phyloP scores from a whole-genome alignment of 768 basidiomycete genomes.

The Leucogyrophana mollusca region DNA sequence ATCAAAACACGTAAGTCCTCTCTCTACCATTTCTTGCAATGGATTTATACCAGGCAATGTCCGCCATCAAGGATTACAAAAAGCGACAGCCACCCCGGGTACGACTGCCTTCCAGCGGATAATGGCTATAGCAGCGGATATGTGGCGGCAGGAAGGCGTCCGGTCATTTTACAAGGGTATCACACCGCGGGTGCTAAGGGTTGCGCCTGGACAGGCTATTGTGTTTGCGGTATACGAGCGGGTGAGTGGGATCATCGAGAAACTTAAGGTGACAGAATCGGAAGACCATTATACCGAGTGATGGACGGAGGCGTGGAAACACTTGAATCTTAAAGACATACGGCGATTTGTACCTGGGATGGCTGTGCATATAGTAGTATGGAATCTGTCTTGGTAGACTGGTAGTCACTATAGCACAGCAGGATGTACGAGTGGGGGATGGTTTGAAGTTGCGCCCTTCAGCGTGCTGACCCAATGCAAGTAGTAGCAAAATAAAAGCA shows the following conservation, averaged over 20 bases:
- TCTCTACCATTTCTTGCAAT: conserved; percentile 2
- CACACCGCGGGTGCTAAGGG: conserved; percentile 91
- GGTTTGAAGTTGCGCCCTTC: too few relatives aligned
- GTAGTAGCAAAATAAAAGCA: too few relatives aligned
- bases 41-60: conserved; percentile 3
- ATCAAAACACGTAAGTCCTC: conserved; percentile 83
- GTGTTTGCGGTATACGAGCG: conserved; percentile 98
- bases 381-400: too few relatives aligned
- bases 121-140: conserved; percentile 76
- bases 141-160: conserved; percentile 91
- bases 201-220: conserved; percentile 95
- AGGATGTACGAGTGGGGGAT: too few relatives aligned
- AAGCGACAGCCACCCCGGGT: conserved; percentile 70
- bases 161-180: conserved; percentile 98
- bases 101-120: conserved; percentile 81
- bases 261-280: conserved; percentile 48
- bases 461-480: too few relatives aligned
- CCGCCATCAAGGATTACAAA: conserved; percentile 67
- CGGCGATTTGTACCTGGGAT: too few relatives aligned
- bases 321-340: too few relatives aligned
- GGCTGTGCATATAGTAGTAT: not conserved
- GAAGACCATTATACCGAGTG: conserved; percentile 75
- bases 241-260: conserved; percentile 74
- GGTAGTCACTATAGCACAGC: too few relatives aligned
- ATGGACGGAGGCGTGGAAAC: conserved; percentile 2